phyloP scores from a whole-genome alignment of 306 rosid species.

The Lupinus albus region DNA sequence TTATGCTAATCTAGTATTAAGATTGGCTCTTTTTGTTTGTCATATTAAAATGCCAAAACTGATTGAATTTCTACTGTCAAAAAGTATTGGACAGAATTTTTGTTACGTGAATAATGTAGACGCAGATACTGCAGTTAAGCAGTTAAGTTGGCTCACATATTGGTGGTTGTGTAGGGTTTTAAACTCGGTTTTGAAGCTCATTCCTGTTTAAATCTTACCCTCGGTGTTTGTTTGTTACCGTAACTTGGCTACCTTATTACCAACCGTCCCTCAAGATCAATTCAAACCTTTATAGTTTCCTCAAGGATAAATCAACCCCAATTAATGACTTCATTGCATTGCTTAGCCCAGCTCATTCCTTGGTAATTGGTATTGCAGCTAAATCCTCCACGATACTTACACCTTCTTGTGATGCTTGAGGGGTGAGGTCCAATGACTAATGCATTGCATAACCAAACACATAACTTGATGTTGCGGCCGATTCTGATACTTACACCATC shows the following conservation, averaged over 20 bases:
- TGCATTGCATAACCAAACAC: no score
- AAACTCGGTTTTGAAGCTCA: slow-evolving; percentile 1
- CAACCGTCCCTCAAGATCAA: not conserved
- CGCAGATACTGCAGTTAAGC: not conserved
- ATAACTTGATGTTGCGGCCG: no score
- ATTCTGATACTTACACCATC: no score
- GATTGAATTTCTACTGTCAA: not conserved
- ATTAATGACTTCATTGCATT: no score
- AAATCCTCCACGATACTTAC: no score
- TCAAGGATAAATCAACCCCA: not conserved
- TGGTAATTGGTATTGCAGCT: no score
- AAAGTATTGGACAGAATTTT: not conserved
- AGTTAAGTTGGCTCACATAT: slow-evolving; percentile 9
- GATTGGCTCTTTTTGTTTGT: not conserved
- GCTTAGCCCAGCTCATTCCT: no score
- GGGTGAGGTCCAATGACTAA: no score
- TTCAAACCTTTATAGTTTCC: not conserved
- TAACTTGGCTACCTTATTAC: not conserved
- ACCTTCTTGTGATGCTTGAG: no score
- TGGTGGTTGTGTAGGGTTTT: not conserved
- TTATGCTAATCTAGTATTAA: no score
- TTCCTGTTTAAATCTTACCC: not conserved
- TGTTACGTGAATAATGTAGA: not conserved
- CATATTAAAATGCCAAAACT: not conserved
- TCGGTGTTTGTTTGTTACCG: not conserved